Evolutionary conservation across 169 alveolate genomes (phyloP), one percentile per base, ranked within the genome.

Genomic region (Babesia bovis): DNA sequence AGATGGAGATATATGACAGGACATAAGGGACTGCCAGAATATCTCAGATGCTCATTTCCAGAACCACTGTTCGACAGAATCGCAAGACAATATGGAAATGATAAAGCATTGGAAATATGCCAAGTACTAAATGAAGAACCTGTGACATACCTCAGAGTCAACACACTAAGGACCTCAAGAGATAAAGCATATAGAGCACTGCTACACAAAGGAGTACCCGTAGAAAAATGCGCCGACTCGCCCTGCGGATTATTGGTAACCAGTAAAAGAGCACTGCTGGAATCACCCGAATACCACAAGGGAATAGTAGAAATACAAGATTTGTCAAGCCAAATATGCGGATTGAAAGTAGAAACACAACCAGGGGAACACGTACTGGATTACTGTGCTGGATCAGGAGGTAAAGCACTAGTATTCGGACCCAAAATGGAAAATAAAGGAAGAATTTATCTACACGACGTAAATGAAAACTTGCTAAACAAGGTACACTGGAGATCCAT

Each of bases 351-450:
- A 41, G 67, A 67, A 6, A 72, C 92, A 5, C 83, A 94, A 53
- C 96, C 97, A 21, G 96, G 97, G 4, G 87, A 94, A 42, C 91
- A 90, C 49, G 96, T 95, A 25, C 77, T 95, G 55, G 98, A 96
- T 83, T 94, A 82, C 87, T 95, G 99, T 76, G 96, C 96, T 9
- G 99, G 99, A 5, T 71, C 97, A 21, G 99, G 98, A 5, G 98
- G 99, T 15, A 96, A 96, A 72, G 50, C 97, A 6, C 82, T 96
- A 36, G 96, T 95, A 13, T 93, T 94, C 83, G 97, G 96, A 15
- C 95, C 91, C 25, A 66, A 63, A 45, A 90, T 94, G 94, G 92
- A 84, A 61, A 92, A 93, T 59, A 91, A 82, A 70, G 99, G 99
- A 2, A 73, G 92, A 55, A 73, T 96, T 23, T 95, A 91, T 72